Conservation (phyloP, 495 filamentous ascomycete genomes). For the Neurospora sp. region DNA sequence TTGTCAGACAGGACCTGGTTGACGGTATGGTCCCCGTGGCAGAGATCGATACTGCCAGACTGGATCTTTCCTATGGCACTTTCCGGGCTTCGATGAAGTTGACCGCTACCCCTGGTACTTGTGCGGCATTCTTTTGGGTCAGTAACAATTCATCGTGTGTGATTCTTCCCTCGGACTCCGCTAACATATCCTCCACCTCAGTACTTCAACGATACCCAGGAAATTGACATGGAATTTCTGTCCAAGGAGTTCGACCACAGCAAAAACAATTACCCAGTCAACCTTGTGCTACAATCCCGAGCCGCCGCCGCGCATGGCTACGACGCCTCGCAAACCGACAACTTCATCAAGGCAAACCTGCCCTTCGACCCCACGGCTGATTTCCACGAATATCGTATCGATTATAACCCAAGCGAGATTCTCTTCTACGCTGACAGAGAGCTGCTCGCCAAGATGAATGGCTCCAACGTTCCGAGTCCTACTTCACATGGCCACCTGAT, state of each 20-base stretch:
- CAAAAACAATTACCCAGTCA: constrained; percentile 45
- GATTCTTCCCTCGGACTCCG: not conserved
- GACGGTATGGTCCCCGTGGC: constrained; percentile 47
- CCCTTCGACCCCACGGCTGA: constrained; percentile 49
- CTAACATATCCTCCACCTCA: constrained; percentile 10
- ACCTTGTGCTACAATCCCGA: constrained; percentile 61
- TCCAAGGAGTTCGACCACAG: constrained; percentile 44
- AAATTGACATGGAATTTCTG: constrained; percentile 72
- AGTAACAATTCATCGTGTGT: constrained; percentile 1
- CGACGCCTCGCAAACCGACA: constrained; percentile 44
- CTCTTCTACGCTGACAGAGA: constrained; percentile 54
- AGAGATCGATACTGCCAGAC: constrained; percentile 46
- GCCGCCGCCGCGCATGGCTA: constrained; percentile 42
- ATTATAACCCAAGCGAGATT: constrained; percentile 52
- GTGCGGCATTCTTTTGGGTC: constrained; percentile 72
- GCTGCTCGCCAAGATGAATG: constrained; percentile 43
- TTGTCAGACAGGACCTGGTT: constrained; percentile 38
- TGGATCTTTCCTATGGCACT: constrained; percentile 55
- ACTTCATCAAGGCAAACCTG: constrained; percentile 44
- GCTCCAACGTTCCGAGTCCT: constrained; percentile 47
- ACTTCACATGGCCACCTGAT: constrained; percentile 49
- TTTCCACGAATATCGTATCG: constrained; percentile 70
- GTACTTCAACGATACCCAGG: constrained; percentile 69
- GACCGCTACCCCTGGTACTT: constrained; percentile 50
- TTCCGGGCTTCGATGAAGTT: constrained; percentile 58